Conservation (phyloP, 225 moss, liverwort and hornwort genomes). For the Sphagnum contortum region DNA sequence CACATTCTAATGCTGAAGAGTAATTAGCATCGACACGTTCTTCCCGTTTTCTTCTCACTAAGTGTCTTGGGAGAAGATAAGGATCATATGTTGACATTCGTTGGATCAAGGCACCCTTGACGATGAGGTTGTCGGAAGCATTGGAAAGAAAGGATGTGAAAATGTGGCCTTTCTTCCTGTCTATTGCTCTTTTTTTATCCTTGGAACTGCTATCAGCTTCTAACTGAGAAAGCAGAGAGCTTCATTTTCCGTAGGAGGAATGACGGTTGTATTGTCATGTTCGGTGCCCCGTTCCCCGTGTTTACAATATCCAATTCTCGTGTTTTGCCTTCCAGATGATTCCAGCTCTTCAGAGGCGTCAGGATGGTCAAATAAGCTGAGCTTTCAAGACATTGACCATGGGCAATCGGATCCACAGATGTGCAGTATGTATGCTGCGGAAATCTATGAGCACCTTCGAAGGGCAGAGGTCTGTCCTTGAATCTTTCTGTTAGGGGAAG, state of each 20-base stretch:
- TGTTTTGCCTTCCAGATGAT: conserved; percentile 11
- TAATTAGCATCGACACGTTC: too few species aligned
- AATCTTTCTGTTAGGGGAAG: not conserved
- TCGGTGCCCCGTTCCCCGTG: too few species aligned
- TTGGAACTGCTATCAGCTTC: too few species aligned
- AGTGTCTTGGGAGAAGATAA: conserved; percentile 36
- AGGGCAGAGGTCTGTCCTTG: conserved; percentile 65
- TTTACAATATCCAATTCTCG: not conserved
- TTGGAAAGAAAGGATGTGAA: too few species aligned
- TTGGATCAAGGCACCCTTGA: not conserved
- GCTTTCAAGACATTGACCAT: conserved; percentile 66
- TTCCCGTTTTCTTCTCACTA: too few species aligned
- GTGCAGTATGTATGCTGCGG: conserved; percentile 92
- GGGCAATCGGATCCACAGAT: conserved; percentile 88
- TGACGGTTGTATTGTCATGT: too few species aligned
- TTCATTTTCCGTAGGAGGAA: too few species aligned
- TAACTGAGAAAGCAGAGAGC: too few species aligned
- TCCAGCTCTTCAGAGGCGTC: conserved; percentile 15
- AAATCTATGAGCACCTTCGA: conserved; percentile 85
- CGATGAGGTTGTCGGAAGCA: too few species aligned
- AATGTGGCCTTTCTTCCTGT: too few species aligned
- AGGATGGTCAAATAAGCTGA: conserved; percentile 25
- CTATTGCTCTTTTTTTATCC: too few species aligned
- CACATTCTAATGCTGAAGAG: too few species aligned
- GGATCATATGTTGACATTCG: conserved; percentile 6